Conservation (phyloP, 73 alveolate genomes). For the Paramecium bursaria region DNA sequence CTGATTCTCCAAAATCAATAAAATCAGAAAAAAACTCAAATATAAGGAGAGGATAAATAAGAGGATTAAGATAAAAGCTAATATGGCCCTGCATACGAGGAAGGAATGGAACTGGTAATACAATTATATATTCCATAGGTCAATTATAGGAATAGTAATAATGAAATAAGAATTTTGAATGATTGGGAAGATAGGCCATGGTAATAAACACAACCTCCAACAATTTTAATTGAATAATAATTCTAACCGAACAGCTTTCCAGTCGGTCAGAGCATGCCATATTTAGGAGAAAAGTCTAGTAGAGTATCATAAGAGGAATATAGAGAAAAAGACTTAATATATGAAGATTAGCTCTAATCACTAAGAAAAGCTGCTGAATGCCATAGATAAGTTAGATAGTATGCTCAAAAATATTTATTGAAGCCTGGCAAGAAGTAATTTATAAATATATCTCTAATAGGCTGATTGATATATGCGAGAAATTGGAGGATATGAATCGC, state of each 20-base stretch:
- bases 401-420: conserved; percentile 82
- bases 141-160: background rate
- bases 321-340: conserved; percentile 87
- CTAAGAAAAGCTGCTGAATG: conserved; percentile 98
- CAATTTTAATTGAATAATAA: conserved; percentile 87
- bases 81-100: conserved; percentile 48
- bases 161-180: conserved; percentile 2
- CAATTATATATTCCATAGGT: background rate
- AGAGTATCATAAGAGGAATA: conserved; percentile 86
- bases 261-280: conserved; percentile 82
- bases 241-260: conserved; percentile 90
- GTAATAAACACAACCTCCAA: conserved; percentile 93
- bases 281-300: conserved; percentile 80
- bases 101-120: background rate
- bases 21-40: background rate
- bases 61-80: background rate
- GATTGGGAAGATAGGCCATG: conserved; percentile 58
- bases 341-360: conserved; percentile 78
- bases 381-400: conserved; percentile 94
- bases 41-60: background rate
- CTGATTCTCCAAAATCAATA: conserved; percentile 30
- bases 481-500: conserved; percentile 86
- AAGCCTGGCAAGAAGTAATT: conserved; percentile 86
- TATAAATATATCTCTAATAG: conserved; percentile 41
- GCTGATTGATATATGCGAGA: conserved; percentile 91